Conservation (phyloP, 2,329 filamentous ascomycete genomes). For the Phaeosphaeria sp. region DNA sequence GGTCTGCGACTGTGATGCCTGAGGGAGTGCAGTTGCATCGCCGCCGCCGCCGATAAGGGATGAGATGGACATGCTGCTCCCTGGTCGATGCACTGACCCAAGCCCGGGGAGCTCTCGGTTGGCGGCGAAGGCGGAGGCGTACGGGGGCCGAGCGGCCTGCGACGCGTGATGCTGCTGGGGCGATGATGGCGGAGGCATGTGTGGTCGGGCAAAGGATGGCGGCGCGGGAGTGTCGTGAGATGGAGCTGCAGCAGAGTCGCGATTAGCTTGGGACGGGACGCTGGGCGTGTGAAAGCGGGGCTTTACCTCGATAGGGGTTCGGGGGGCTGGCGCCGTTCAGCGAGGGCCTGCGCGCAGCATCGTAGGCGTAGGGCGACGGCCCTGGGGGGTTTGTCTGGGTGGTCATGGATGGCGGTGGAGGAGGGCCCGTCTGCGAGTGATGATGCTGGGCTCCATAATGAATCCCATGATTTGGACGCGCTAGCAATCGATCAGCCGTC, state of each 20-base stretch:
- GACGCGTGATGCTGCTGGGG: constrained; percentile 49
- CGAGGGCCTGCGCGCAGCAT: constrained; percentile 51
- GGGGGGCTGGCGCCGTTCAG: constrained; percentile 48
- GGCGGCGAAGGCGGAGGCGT: constrained; percentile 49
- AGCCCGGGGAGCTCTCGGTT: constrained; percentile 63
- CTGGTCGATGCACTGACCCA: constrained; percentile 60
- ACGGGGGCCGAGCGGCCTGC: constrained; percentile 53
- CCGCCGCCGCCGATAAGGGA: constrained; percentile 68
- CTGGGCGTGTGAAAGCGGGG: constrained; percentile 22
- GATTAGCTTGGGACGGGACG: constrained; percentile 31
- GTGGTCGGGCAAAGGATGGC: constrained; percentile 51
- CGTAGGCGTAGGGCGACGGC: constrained; percentile 51
- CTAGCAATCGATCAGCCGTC: constrained; percentile 34
- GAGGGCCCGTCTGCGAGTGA: constrained; percentile 37
- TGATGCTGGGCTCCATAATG: constrained; percentile 34
- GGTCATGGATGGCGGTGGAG: constrained; percentile 45
- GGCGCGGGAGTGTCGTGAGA: constrained; percentile 50
- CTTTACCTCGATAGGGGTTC: constrained; percentile 44
- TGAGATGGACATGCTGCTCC: constrained; percentile 76
- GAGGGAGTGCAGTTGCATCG: constrained; percentile 51
- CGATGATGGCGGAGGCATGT: constrained; percentile 59
- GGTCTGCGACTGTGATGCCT: constrained; percentile 55
- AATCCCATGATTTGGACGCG: constrained; percentile 35
- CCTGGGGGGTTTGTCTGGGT: constrained; percentile 36
- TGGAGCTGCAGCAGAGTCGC: constrained; percentile 32